Evolutionary conservation across 2,329 filamentous ascomycete species (phyloP).

Genomic region (Boeremia lycopersici): DNA sequence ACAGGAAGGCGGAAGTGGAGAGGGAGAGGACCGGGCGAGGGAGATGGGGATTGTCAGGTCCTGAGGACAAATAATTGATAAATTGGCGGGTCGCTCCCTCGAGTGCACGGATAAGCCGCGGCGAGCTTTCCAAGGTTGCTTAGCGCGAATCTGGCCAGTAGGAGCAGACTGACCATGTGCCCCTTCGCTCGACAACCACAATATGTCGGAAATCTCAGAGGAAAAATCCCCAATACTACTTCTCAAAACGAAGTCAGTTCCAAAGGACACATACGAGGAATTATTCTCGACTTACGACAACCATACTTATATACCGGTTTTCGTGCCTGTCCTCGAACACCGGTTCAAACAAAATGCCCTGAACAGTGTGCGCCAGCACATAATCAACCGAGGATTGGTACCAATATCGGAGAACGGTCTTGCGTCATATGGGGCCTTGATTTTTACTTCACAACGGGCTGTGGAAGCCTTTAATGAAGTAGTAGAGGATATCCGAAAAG

Average conservation of each 20-base stretch:
- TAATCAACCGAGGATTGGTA: slow-evolving; percentile 54
- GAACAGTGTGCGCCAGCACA: slow-evolving; percentile 57
- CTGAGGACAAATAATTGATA: slow-evolving; percentile 23
- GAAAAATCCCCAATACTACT: slow-evolving; percentile 65
- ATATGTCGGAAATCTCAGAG: slow-evolving; percentile 32
- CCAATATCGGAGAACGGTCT: slow-evolving; percentile 21
- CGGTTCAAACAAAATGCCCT: slow-evolving; percentile 67
- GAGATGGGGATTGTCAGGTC: slow-evolving; percentile 15
- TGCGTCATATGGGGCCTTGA: slow-evolving; percentile 71
- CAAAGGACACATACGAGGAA: slow-evolving; percentile 74
- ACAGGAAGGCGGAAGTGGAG: slow-evolving; percentile 17
- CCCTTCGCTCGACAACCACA: slow-evolving; percentile 16
- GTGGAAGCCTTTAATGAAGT: slow-evolving; percentile 77
- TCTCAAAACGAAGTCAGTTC: slow-evolving; percentile 77
- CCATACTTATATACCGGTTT: slow-evolving; percentile 65
- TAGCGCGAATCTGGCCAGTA: slow-evolving; percentile 11
- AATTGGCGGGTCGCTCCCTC: slow-evolving; percentile 29
- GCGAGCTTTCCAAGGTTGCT: neutral
- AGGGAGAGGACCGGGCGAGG: slow-evolving; percentile 13
- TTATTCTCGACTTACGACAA: slow-evolving; percentile 60
- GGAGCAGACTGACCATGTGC: slow-evolving; percentile 2
- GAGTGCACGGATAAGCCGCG: slow-evolving; percentile 16
- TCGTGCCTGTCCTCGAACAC: slow-evolving; percentile 80
- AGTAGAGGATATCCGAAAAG: slow-evolving; percentile 60
- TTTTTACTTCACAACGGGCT: slow-evolving; percentile 83